These are phyloP conservation scores for Neurospora terricola DNA, from an alignment of 495 filamentous ascomycete species.

Conservation along the genomic window DNA sequence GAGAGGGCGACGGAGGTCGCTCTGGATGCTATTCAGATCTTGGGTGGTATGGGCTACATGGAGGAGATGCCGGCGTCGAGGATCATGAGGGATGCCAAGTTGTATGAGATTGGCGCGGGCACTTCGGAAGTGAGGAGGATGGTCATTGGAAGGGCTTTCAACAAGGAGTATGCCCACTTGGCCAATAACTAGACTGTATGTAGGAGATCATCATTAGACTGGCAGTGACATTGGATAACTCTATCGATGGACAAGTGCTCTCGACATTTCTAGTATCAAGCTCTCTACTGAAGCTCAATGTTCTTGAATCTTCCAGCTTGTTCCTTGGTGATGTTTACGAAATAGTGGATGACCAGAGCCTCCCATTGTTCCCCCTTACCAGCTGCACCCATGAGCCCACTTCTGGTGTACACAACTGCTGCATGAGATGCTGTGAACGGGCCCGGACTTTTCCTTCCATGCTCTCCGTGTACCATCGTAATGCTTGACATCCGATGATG, in stretches of 20 bases:
- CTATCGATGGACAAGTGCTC: not conserved
- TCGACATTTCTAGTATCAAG: not conserved
- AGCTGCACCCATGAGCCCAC: not conserved
- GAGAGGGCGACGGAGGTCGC: slow-evolving; percentile 86
- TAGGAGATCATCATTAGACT: not conserved
- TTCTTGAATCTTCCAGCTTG: not conserved
- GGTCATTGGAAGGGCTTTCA: slow-evolving; percentile 91
- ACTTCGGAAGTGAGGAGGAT: slow-evolving; percentile 90
- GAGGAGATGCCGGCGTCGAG: slow-evolving; percentile 90
- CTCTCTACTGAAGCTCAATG: not conserved
- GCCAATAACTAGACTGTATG: slow-evolving; percentile 8
- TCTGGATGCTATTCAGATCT: slow-evolving; percentile 83
- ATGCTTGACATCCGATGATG: not conserved
- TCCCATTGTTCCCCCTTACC: not conserved
- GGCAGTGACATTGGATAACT: not conserved
- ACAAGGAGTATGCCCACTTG: slow-evolving; percentile 66
- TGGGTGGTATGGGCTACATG: slow-evolving; percentile 93
- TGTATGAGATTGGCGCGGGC: slow-evolving; percentile 97
- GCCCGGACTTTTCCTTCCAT: not conserved
- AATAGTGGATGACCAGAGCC: not conserved
- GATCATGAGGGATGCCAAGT: slow-evolving; percentile 64
- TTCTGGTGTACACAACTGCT: not conserved
- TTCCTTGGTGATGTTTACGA: not conserved
- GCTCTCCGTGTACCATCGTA: not conserved
- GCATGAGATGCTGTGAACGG: not conserved